Evolutionary conservation across 768 basidiomycete genomes (phyloP).

Genomic region (Mycena crocata): DNA sequence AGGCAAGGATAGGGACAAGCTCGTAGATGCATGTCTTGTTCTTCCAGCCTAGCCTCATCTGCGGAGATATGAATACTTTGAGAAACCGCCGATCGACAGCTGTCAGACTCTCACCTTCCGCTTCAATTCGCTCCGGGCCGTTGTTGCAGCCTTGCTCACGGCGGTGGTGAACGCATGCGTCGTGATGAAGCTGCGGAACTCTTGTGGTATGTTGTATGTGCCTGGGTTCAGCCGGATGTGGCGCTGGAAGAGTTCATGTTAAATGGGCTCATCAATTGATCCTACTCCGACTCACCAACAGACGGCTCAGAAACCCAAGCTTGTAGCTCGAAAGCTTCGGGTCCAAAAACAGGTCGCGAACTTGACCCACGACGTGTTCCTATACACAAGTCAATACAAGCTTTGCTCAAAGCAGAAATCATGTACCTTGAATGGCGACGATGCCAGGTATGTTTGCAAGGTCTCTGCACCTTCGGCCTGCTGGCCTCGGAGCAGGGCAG

Average conservation of each 20-base stretch:
- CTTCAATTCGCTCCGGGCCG: background rate
- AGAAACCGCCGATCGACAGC: background rate
- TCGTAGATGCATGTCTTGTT: background rate
- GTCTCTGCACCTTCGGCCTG: background rate
- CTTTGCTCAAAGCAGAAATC: background rate
- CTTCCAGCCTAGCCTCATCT: background rate
- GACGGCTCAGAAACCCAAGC: background rate
- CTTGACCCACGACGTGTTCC: background rate
- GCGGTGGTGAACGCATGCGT: background rate
- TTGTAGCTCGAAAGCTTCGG: slow-evolving; percentile 12
- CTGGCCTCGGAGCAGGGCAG: background rate
- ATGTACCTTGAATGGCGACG: background rate
- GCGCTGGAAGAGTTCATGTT: background rate
- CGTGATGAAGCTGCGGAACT: background rate
- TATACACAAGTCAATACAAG: background rate
- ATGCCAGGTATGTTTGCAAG: background rate
- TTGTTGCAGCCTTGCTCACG: background rate
- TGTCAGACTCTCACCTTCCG: background rate
- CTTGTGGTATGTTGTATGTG: slow-evolving; percentile 8
- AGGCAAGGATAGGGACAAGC: background rate
- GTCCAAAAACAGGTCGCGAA: background rate
- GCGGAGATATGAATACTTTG: background rate
- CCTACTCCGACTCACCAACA: background rate
- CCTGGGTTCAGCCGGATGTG: slow-evolving; percentile 6
- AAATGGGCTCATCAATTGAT: background rate